Percentiles rank a stretch among this genome's conserved stretches.
These are phyloP conservation scores for Suillus luteus DNA, from an alignment of 768 basidiomycete genomes.

Conservation along the genomic window DNA sequence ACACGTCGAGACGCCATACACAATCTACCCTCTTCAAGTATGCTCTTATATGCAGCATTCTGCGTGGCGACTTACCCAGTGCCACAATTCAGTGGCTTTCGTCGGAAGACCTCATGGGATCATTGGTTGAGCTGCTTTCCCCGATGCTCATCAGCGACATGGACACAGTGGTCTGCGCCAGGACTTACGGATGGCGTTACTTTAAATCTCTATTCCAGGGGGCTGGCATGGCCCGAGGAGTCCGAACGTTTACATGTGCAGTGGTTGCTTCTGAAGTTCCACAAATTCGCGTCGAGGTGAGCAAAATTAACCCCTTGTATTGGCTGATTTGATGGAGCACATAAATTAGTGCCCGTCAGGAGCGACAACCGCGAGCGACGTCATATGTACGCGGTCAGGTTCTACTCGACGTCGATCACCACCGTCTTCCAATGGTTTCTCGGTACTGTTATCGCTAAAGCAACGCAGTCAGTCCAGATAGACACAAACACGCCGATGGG, in stretches of 20 bases:
- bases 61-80: constrained; percentile 30
- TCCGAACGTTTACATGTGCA: constrained; percentile 56
- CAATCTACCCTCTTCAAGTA: constrained; percentile 90
- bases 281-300: constrained; percentile 54
- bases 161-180: constrained; percentile 79
- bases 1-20: constrained; percentile 85
- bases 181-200: constrained; percentile 71
- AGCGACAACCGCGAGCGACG: constrained; percentile 38
- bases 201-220: constrained; percentile 85
- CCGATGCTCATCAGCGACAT: constrained; percentile 72
- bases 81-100: constrained; percentile 74
- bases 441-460: constrained; percentile 11
- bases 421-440: too few relatives aligned
- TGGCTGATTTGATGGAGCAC: constrained; percentile 5
- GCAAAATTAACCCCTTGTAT: not conserved
- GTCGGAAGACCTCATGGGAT: constrained; percentile 76
- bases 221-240: constrained; percentile 74
- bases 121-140: constrained; percentile 79
- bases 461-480: constrained; percentile 30
- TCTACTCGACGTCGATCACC: too few relatives aligned
- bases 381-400: too few relatives aligned
- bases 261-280: constrained; percentile 73
- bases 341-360: constrained; percentile 51
- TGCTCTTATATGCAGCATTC: constrained; percentile 42
- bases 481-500: too few relatives aligned